Base-by-base conservation (phyloP, 208 protist species). In the Wallacemonas rigidus region DNA sequence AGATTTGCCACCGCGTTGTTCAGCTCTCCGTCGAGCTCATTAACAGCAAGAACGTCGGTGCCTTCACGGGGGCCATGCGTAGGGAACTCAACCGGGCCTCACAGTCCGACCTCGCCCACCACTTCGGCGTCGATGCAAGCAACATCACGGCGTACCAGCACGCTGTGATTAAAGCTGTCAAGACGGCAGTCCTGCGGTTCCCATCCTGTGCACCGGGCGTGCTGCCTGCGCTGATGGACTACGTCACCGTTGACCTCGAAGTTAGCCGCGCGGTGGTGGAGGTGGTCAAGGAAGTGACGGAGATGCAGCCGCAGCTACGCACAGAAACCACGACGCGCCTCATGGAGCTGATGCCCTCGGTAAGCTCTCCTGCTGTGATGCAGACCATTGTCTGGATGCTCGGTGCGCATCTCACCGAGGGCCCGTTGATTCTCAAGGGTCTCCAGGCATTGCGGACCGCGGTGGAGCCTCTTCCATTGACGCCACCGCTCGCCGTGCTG, bases 1-100 rank as follows among this genome's bases (percentile, higher is more conserved):
- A 99, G 62, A 97, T 99, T 47, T 92, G 98, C 47, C 91, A 95
- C 77, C 97, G 97, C 74, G 89, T 98, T 14, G 82, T 99, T 39
- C 85, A 90, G 57, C 87, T 99, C 15, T 91, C 90, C 2, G 77
- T 99, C 8, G 97, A 98, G 60, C 85, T 99, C 1, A 82, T 99
- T 6, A 94, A 88, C 5, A 72, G 62, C 61, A 91, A 92, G 69
- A 99, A 98, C 75, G 91, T 98, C 64, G 93, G 97, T 15, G 80
- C 95, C 15, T 96, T 99, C 51, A 77, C 99, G 45, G 74, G 87
- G 44, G 78, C 94, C 2, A 92, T 99, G 74, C 98, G 98, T 79
- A 99, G 98, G 78, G 98, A 99, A 79, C 83, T 99, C 17, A 14
- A 81, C 39, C 77, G 81, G 14, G 77, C 78, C 36, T 78, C 54